Percentiles rank a stretch among this genome's conserved stretches.
phyloP scores from a whole-genome alignment of 2,329 filamentous ascomycete species.

The Daldinia sp. region DNA sequence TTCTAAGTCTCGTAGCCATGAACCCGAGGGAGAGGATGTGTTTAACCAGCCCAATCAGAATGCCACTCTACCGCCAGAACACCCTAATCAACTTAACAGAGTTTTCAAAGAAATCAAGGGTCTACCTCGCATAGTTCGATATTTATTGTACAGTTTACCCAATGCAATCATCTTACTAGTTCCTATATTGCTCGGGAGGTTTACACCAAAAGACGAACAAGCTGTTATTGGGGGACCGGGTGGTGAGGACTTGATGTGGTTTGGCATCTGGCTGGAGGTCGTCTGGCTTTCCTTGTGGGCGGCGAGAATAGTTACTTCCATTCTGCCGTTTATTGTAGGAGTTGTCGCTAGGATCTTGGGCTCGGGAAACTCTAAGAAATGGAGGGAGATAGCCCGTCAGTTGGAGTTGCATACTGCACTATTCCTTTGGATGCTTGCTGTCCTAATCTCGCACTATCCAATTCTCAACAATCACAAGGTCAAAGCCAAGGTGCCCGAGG shows the following conservation, averaged over 20 bases:
- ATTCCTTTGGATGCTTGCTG: constrained; percentile 91
- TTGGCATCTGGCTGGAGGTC: constrained; percentile 93
- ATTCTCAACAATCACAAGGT: constrained; percentile 71
- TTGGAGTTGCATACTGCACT: constrained; percentile 85
- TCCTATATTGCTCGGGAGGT: constrained; percentile 70
- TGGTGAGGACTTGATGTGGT: constrained; percentile 84
- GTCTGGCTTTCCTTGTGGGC: constrained; percentile 93
- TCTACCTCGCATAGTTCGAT: constrained; percentile 71
- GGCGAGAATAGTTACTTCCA: constrained; percentile 62
- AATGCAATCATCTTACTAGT: constrained; percentile 70
- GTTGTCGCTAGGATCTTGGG: constrained; percentile 73
- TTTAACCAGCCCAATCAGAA: constrained; percentile 43
- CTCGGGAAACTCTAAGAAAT: constrained; percentile 90
- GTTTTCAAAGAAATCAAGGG: constrained; percentile 64
- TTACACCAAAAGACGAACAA: constrained; percentile 57
- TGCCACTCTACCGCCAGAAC: constrained; percentile 58
- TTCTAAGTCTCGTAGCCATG: constrained; percentile 38
- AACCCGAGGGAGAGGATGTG: constrained; percentile 42
- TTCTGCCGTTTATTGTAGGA: constrained; percentile 58
- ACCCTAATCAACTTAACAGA: constrained; percentile 67
- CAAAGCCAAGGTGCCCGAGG: constrained; percentile 36
- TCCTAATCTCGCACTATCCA: constrained; percentile 85
- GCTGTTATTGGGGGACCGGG: constrained; percentile 70
- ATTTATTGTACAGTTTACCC: constrained; percentile 75
- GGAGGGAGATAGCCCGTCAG: constrained; percentile 86